Conservation (phyloP, 2,329 filamentous ascomycete genomes). For the Aphanocladium album region DNA sequence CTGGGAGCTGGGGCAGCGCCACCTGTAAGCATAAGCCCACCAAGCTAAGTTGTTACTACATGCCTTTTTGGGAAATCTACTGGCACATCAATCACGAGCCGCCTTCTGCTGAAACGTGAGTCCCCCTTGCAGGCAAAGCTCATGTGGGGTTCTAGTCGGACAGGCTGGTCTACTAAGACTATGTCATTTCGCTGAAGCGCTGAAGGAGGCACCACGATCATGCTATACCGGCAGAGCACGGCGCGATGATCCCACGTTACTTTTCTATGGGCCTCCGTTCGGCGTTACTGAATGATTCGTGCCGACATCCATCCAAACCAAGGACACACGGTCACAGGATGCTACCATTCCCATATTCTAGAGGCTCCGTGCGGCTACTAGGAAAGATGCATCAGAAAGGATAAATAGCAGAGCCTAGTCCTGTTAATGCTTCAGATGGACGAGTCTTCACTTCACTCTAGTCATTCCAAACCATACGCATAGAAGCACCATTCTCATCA, state of each 20-base stretch:
- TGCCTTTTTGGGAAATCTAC: constrained; percentile 8
- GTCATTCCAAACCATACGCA: too few relatives aligned
- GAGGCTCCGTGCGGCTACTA: not conserved
- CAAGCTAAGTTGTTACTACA: constrained; percentile 10
- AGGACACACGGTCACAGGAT: not conserved
- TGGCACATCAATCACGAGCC: constrained; percentile 9
- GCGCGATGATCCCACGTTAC: constrained; percentile 9
- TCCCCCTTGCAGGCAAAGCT: not conserved
- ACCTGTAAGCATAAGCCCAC: constrained; percentile 4
- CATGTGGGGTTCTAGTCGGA: not conserved
- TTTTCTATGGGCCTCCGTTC: not conserved
- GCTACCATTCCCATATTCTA: not conserved
- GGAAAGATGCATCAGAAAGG: not conserved
- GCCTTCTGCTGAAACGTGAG: constrained; percentile 7
- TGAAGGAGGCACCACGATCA: not conserved
- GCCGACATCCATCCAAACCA: not conserved
- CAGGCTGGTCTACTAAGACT: not conserved
- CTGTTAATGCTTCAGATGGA: not conserved
- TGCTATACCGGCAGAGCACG: not conserved
- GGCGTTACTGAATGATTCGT: not conserved
- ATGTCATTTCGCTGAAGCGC: not conserved
- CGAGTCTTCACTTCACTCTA: not conserved
- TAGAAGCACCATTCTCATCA: not conserved
- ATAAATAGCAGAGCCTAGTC: not conserved
- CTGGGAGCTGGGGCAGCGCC: not conserved